Evolutionary conservation across 2,329 filamentous ascomycete species (phyloP).

Genomic region (Arachnomyces sp.): DNA sequence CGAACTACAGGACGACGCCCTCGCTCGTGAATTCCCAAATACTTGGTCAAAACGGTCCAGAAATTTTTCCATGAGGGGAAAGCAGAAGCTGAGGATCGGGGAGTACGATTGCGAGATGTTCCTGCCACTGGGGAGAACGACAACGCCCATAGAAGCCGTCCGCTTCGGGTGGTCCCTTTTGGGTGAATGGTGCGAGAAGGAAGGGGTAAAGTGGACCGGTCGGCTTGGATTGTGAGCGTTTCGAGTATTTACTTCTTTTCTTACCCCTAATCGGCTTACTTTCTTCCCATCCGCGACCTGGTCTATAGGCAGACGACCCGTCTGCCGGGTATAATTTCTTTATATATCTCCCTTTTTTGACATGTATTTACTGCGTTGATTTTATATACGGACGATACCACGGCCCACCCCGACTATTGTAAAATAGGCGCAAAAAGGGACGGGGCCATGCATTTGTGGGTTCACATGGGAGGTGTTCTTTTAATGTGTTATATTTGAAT

Average conservation of each 20-base stretch:
- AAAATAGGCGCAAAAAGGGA: too few relatives aligned
- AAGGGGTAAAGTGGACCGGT: slow-evolving; percentile 38
- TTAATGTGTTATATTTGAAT: too few relatives aligned
- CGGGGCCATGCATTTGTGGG: too few relatives aligned
- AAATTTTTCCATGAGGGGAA: slow-evolving; percentile 30
- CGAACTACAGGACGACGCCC: slow-evolving; percentile 32
- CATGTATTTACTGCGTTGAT: slow-evolving; percentile 2
- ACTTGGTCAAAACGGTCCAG: slow-evolving; percentile 38
- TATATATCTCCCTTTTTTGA: not conserved
- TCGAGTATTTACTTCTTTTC: not conserved
- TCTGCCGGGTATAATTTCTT: too few relatives aligned
- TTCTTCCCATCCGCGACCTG: too few relatives aligned
- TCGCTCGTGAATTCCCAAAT: slow-evolving; percentile 34
- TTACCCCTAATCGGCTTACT: not conserved
- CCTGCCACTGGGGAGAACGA: slow-evolving; percentile 37
- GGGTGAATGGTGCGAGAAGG: slow-evolving; percentile 39
- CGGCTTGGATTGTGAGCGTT: slow-evolving; percentile 30
- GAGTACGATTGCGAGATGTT: slow-evolving; percentile 33
- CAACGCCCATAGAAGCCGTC: slow-evolving; percentile 37
- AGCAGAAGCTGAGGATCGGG: slow-evolving; percentile 24
- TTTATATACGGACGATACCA: slow-evolving; percentile 25
- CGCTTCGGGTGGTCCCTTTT: slow-evolving; percentile 39
- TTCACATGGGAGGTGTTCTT: too few relatives aligned
- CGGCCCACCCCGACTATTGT: slow-evolving; percentile 11
- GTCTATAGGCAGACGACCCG: too few relatives aligned